These are phyloP conservation scores for Xenoacremonium recifei DNA, from an alignment of 2,329 filamentous ascomycete genomes.

Conservation along the genomic window DNA sequence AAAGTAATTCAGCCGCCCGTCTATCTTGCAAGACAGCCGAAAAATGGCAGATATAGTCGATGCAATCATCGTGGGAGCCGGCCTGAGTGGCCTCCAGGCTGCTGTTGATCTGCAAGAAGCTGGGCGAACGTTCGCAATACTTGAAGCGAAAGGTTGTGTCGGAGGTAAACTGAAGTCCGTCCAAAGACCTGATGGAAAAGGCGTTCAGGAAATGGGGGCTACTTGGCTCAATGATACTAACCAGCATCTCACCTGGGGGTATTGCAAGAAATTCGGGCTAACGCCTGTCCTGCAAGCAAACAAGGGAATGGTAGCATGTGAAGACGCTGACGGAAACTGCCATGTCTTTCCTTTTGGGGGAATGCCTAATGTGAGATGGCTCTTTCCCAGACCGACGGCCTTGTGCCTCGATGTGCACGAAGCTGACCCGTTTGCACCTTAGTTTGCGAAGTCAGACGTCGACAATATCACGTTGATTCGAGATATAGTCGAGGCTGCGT, in stretches of 20 bases:
- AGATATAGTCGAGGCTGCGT: neutral
- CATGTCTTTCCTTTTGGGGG: neutral
- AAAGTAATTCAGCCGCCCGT: too few relatives aligned
- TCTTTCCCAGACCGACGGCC: too few relatives aligned
- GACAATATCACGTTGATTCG: neutral
- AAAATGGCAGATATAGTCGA: too few relatives aligned
- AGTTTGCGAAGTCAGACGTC: neutral
- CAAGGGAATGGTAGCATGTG: neutral
- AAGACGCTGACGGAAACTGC: neutral
- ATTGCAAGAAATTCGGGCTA: neutral
- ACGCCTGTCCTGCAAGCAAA: neutral
- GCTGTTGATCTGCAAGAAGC: constrained; percentile 1
- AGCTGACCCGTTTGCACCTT: too few relatives aligned
- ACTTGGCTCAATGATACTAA: neutral
- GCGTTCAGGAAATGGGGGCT: neutral
- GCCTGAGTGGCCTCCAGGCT: constrained; percentile 4
- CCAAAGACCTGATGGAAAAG: neutral
- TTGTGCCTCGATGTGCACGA: too few relatives aligned
- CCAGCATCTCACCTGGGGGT: neutral
- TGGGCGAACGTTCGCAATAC: constrained; percentile 1
- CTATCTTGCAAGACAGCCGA: too few relatives aligned
- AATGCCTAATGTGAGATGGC: neutral
- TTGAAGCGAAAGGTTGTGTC: constrained; percentile 4
- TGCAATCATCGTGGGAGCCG: constrained; percentile 4
- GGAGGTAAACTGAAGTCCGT: neutral